These are phyloP conservation scores for Claviceps capensis DNA, from an alignment of 2,329 filamentous ascomycete genomes.

Conservation along the genomic window DNA sequence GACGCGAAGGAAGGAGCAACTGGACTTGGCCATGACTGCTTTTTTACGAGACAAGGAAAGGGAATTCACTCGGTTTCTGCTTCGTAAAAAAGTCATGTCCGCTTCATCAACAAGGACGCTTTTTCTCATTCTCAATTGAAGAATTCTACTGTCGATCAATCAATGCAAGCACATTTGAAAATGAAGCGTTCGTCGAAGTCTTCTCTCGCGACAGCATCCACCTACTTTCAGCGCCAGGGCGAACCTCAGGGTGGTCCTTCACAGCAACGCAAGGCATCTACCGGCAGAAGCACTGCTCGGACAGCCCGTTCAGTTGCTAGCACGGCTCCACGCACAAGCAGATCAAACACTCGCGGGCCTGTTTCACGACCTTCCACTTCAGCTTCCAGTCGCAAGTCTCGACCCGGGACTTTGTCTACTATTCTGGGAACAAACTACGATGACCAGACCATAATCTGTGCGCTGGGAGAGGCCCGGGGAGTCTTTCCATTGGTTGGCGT, in stretches of 20 bases:
- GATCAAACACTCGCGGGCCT: not conserved
- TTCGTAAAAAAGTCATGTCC: not conserved
- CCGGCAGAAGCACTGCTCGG: not conserved
- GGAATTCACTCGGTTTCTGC: not conserved
- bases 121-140: not conserved
- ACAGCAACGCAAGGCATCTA: not conserved
- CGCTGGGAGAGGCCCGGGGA: constrained; percentile 75
- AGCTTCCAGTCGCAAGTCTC: constrained; percentile 31
- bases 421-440: constrained; percentile 31
- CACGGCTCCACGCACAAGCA: constrained; percentile 7
- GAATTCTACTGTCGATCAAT: too few species aligned
- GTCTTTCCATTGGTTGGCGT: constrained; percentile 73
- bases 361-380: constrained; percentile 19
- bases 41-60: not conserved
- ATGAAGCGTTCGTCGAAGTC: not conserved
- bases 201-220: not conserved
- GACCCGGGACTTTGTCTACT: constrained; percentile 21
- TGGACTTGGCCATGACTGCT: not conserved
- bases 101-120: too few species aligned
- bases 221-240: not conserved
- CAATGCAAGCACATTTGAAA: not conserved
- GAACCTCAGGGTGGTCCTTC: not conserved
- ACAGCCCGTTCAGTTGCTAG: constrained; percentile 9
- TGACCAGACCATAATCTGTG: constrained; percentile 68
- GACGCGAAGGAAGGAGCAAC: not conserved